phyloP scores from a whole-genome alignment of 2,329 filamentous ascomycete species.

The Hirsutella rhossiliensis region DNA sequence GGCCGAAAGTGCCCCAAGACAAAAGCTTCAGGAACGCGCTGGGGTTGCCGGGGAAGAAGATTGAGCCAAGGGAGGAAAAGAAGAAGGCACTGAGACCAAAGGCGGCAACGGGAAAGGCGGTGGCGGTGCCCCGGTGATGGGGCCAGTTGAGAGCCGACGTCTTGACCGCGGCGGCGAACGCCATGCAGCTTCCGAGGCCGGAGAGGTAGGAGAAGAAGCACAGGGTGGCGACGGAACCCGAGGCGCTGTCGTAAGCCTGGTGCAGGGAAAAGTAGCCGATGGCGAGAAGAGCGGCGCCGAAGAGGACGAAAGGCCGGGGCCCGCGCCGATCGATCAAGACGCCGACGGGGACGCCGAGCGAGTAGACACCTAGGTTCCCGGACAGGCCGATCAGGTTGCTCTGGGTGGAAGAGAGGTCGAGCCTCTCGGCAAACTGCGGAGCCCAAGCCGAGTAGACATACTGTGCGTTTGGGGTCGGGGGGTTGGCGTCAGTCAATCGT shows the following conservation, averaged over 20 bases:
- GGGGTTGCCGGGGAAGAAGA: constrained; percentile 75
- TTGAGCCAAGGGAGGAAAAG: constrained; percentile 68
- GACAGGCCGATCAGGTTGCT: constrained; percentile 82
- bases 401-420: constrained; percentile 83
- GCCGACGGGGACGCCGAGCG: constrained; percentile 76
- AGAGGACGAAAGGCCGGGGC: constrained; percentile 64
- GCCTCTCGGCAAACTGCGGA: constrained; percentile 79
- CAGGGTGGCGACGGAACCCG: constrained; percentile 46
- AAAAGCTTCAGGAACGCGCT: constrained; percentile 71
- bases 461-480: constrained; percentile 29
- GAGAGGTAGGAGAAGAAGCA: constrained; percentile 80
- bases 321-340: constrained; percentile 76
- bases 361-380: constrained; percentile 91
- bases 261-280: constrained; percentile 81
- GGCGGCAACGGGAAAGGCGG: constrained; percentile 81
- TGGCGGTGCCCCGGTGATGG: constrained; percentile 80
- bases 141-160: constrained; percentile 84
- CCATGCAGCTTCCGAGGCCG: constrained; percentile 78
- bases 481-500: background rate
- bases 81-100: constrained; percentile 96
- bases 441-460: constrained; percentile 99
- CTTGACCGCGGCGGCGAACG: constrained; percentile 85
- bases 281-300: constrained; percentile 61
- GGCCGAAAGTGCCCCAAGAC: constrained; percentile 62
- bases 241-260: constrained; percentile 59